A percentile compares a stretch with the other conserved stretches of the same genome.
Evolutionary conservation across 2,329 filamentous ascomycete genomes (phyloP).

Genomic region (Chrysosporium keratinophilum): DNA sequence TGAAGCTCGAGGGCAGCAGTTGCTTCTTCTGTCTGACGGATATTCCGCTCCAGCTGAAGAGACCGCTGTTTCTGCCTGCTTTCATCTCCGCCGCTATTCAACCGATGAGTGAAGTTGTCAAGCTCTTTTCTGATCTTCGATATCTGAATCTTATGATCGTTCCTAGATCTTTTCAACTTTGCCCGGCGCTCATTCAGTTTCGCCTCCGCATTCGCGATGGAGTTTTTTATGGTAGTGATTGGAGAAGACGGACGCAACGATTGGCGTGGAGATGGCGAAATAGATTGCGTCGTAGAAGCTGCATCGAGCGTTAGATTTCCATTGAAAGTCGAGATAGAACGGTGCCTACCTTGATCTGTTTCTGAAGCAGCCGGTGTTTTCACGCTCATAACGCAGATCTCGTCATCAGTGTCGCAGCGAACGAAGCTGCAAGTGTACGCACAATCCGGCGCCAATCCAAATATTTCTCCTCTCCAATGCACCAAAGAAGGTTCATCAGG

Average conservation of each 20-base stretch:
- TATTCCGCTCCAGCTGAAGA: slow-evolving; percentile 52
- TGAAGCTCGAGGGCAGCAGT: slow-evolving; percentile 45
- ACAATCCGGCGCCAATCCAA: slow-evolving; percentile 53
- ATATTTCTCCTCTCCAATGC: slow-evolving; percentile 53
- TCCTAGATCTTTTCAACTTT: slow-evolving; percentile 49
- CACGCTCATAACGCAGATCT: slow-evolving; percentile 51
- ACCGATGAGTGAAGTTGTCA: slow-evolving; percentile 47
- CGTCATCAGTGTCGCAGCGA: slow-evolving; percentile 45
- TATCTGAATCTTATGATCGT: slow-evolving; percentile 50
- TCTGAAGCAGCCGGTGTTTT: slow-evolving; percentile 52
- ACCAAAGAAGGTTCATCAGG: slow-evolving; percentile 36
- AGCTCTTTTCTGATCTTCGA: slow-evolving; percentile 52
- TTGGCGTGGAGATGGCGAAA: slow-evolving; percentile 45
- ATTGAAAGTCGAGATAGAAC: slow-evolving; percentile 15
- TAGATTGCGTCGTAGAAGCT: slow-evolving; percentile 26
- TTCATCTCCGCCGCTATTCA: slow-evolving; percentile 51
- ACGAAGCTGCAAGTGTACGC: slow-evolving; percentile 56
- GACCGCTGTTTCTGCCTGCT: slow-evolving; percentile 53
- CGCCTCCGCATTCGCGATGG: slow-evolving; percentile 51
- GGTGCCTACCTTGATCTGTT: slow-evolving; percentile 45
- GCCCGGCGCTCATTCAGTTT: slow-evolving; percentile 51
- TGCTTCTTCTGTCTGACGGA: slow-evolving; percentile 53
- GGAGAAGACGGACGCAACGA: slow-evolving; percentile 54
- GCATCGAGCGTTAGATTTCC: slow-evolving; percentile 10
- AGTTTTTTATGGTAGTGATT: slow-evolving; percentile 54